phyloP scores from a whole-genome alignment of 2,329 filamentous ascomycete species.

The Colletotrichum aenigma region DNA sequence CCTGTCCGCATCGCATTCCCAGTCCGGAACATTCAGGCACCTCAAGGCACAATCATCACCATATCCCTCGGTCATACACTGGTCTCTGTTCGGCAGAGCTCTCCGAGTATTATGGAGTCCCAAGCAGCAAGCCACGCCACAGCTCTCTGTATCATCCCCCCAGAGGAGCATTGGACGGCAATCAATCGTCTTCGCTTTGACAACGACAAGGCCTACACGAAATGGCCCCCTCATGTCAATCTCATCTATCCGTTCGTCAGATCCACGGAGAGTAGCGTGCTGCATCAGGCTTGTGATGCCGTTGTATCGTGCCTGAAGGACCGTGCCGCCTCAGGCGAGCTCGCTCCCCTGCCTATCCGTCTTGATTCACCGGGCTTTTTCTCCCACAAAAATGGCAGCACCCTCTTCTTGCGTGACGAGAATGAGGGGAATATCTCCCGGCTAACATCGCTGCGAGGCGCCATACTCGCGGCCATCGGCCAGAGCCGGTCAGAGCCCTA shows the following conservation, averaged over 20 bases:
- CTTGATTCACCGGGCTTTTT: conserved; percentile 53
- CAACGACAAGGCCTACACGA: conserved; percentile 64
- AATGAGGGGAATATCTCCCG: conserved; percentile 19
- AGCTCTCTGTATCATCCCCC: conserved; percentile 65
- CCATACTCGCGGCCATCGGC: conserved; percentile 40
- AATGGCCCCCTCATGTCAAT: conserved; percentile 72
- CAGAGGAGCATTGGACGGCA: conserved; percentile 47
- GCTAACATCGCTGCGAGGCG: conserved; percentile 37
- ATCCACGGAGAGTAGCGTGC: conserved; percentile 34
- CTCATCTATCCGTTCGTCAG: conserved; percentile 69
- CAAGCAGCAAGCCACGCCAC: conserved; percentile 51
- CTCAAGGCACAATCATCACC: not conserved
- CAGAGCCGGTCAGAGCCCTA: conserved; percentile 31
- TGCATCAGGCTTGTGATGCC: conserved; percentile 46
- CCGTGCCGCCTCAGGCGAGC: not conserved
- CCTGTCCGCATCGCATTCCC: not conserved
- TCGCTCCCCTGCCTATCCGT: conserved; percentile 26
- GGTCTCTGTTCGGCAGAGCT: not conserved
- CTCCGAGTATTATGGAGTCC: not conserved
- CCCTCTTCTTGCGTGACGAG: conserved; percentile 48
- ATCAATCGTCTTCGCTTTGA: conserved; percentile 61
- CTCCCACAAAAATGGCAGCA: conserved; percentile 51
- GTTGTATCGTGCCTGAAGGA: conserved; percentile 38
- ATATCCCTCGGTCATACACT: not conserved
- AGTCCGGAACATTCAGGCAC: not conserved